Evolutionary conservation across 179 eudicot species (phyloP), one percentile per base, ranked within the genome.

Genomic region (Corrigiola litoralis): DNA sequence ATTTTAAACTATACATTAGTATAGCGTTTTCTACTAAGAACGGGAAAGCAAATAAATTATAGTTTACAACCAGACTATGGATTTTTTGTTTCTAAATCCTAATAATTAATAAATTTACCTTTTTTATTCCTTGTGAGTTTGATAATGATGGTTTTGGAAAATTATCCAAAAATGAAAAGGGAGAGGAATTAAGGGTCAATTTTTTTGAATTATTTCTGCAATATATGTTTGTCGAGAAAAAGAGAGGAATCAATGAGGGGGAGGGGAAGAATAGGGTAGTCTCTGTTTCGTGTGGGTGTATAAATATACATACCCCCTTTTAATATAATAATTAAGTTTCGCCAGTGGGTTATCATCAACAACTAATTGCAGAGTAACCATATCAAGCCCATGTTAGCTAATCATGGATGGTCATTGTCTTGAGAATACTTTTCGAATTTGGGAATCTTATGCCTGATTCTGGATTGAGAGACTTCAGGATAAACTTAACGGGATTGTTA

Each of bases 331-430:
- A 31, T 20, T 41, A 41, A 60, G 37, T 27, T 31, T 38, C 42
- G 40, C 27, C 47, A 42, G 65, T 56, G 34, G 42, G 70, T 68
- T 68, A 50, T 74, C 4, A 63, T 58, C 67, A 50, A 31, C 25
- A 71, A 74, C 69, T 69, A 69, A 74, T 69, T 61, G 70, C 47
- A 51, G 41, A 57, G 55, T 12, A 63, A 38, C 65, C 70, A 63
- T 63, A 74, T 69, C 66, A 69, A 74, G 61, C 45, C 71, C 78
- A 75, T 75, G 78, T 75, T 75, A 75, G 74, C 78, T 75, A 75
- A 75, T 75, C 78, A 75, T 75, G 58, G 71, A 36, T 75, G 78
- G 74, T 75, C 69, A 71, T 75, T 58, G 62, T 42, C 36, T 69
- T 52, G 48, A 64, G 70, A 75, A 69, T 75, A 75, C 69, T 69